Evolutionary conservation across 768 basidiomycete species (phyloP), one percentile per base, ranked within the genome.

Genomic region (Lyophyllum semitale): DNA sequence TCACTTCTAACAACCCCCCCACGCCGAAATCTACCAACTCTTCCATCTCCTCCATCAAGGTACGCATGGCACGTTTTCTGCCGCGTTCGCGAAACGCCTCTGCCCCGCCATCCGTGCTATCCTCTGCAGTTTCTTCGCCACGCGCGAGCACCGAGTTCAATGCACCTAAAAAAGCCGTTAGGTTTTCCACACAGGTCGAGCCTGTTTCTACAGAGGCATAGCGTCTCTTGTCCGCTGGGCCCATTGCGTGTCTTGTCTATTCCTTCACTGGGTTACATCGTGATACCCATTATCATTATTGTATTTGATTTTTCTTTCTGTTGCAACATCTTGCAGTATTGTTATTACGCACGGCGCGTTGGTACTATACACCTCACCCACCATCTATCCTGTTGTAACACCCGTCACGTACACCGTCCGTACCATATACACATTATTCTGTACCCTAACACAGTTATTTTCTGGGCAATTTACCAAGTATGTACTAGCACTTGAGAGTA

Each of bases 131-230:
- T 0, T 64, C 73, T 8, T 77, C 77, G 1, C 73, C 79, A 58
- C 71, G 76, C 4, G 65, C 70, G 17, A 81, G 73, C 54, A 59
- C 65, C 13, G 72, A 73, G 29, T 55, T 67, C 51, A 63, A 59
- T 15, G 55, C 76, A 0, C 80, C 77, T 17, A 81, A 80, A 59
- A 87, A 87, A 64, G 82, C 79, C 2, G 85, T 87, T 33, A 78
- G 85, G 45, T 87, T 87, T 67, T 81, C 81, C n/a, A 71, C 76
- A 23, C 73, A 77, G 57, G 70, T 73, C 47, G 68, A 68, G 44
- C 73, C 63, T 30, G 59, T 66, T 18, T 55, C 51, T 44, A 61
- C 66, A 15, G 57, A 60, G 43, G 47, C 38, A 13, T 60, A 51
- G 30, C 37, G 23, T 12, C 53, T 46, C 13, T 38, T 25, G 4